Conservation (phyloP, 2,329 filamentous ascomycete genomes). For the Hypoxylon sp. region DNA sequence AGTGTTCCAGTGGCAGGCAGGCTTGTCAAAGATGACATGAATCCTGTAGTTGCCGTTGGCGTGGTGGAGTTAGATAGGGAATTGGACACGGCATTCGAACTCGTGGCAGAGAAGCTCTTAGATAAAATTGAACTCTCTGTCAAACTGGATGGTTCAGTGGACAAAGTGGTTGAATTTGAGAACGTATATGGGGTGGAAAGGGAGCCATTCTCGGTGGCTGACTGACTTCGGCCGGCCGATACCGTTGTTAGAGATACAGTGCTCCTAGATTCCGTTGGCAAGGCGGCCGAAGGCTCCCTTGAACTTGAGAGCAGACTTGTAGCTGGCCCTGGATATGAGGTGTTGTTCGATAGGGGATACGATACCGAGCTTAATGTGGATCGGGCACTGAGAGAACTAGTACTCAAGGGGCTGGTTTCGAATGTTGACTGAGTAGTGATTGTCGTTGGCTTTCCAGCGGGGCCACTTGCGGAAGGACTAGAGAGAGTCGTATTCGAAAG, state of each 20-base stretch:
- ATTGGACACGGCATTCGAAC: conserved; percentile 17
- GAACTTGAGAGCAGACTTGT: conserved; percentile 22
- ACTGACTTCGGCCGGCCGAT: conserved; percentile 15
- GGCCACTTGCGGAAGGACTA: conserved; percentile 15
- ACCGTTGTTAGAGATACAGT: conserved; percentile 3
- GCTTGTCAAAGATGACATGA: conserved; percentile 9
- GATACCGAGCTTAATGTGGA: conserved; percentile 25
- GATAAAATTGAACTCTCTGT: conserved; percentile 5
- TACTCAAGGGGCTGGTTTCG: conserved; percentile 17
- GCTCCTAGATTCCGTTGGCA: conserved; percentile 10
- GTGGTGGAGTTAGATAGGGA: conserved; percentile 35
- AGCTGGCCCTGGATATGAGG: conserved; percentile 8
- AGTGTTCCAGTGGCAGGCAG: conserved; percentile 15
- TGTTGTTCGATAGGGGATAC: conserved; percentile 26
- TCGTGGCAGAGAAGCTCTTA: conserved; percentile 9
- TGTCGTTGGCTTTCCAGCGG: conserved; percentile 24
- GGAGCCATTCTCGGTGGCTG: neutral
- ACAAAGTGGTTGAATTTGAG: conserved; percentile 18
- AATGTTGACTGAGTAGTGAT: conserved; percentile 19
- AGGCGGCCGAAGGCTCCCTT: conserved; percentile 8
- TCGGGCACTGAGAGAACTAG: conserved; percentile 10
- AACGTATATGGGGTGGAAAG: conserved; percentile 5
- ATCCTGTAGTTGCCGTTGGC: conserved; percentile 21
- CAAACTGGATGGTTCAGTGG: neutral
- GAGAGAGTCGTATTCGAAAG: conserved; percentile 30